Percentiles rank a stretch among this genome's conserved stretches.
phyloP scores from a whole-genome alignment of 345 rosid genomes.

The Gossypium thurberi region DNA sequence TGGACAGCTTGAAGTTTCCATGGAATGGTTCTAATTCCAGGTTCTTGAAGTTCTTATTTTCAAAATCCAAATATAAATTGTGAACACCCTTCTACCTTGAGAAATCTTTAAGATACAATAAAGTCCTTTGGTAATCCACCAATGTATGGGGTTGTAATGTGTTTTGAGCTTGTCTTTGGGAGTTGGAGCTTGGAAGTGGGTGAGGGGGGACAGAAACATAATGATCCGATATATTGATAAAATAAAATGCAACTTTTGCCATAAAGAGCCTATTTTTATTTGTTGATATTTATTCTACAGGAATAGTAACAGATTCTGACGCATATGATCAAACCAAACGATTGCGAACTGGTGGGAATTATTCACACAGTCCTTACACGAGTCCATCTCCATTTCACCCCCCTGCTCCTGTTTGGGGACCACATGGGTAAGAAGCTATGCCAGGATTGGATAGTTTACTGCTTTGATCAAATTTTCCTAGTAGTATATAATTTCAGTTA shows the following conservation, averaged over 20 bases:
- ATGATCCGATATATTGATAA: not conserved
- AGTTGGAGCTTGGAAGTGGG: not conserved
- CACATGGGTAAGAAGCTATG: conserved; percentile 63
- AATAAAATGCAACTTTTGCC: too few relatives aligned
- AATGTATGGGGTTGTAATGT: not conserved
- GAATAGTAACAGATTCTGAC: conserved; percentile 82
- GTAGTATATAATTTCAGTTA: not conserved
- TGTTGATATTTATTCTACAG: conserved; percentile 33
- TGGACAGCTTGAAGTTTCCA: not conserved
- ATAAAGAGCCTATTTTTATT: not conserved
- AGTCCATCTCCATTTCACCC: conserved; percentile 85
- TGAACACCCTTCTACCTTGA: not conserved
- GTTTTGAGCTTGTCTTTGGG: not conserved
- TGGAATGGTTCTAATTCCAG: not conserved
- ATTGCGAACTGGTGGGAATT: conserved; percentile 88
- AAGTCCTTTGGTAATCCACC: not conserved
- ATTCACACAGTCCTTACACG: conserved; percentile 74
- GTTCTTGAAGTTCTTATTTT: not conserved
- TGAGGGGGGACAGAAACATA: not conserved
- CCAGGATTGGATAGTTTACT: conserved; percentile 1
- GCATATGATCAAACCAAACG: conserved; percentile 94
- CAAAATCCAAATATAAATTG: not conserved
- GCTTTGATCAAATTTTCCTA: not conserved
- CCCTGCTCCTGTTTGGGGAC: conserved; percentile 92
- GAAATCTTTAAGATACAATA: not conserved